Base-by-base conservation (phyloP, 345 rosid species). In the Physaria fendleri region DNA sequence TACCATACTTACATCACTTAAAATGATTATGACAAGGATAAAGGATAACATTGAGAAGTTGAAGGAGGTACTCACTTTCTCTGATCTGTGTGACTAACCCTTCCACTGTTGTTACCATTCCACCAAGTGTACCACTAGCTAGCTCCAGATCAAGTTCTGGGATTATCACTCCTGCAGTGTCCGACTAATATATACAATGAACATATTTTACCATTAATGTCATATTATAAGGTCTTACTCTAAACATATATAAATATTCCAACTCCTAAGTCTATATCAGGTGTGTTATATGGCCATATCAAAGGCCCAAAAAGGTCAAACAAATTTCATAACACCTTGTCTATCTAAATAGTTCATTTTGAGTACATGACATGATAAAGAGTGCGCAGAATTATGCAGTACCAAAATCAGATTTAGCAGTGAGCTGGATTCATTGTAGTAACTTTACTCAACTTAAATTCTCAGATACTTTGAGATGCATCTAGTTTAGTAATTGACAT, bases 91-190 rank as follows among this genome's bases (percentile, higher is more conserved):
- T 79, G 46, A 88, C 82, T 69, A 92, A 76, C 13, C 97, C 98
- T 73, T 92, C 97, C 32, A 92, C 97, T 15, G 98, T 92, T 38
- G 97, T 88, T 34, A 88, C 95, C 43, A 86, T 20, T 63, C 95
- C 98, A 53, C 98, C 98, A 29, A 88, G 75, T 27, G 98, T 86
- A 43, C 95, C 98, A 77, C 96, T 81, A 1, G 73, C 80, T 64
- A 92, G 77, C 79, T 88, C 95, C 80, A 92, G 76, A 42, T 86
- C 98, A 42, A 92, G 85, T 77, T 88, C 95, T 22, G 96, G 96
- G 52, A 92, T 71, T 57, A 16, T 71, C 34, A 92, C 85, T 56
- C 93, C 71, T 8, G 95, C 95, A 44, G 95, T 82, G 77, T 92
- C 96, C 5, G 98, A 92, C 95, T 92, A 81, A 48, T 27, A 71